Base-by-base conservation (phyloP, 257 asterid species). In the Lycium barbarum region DNA sequence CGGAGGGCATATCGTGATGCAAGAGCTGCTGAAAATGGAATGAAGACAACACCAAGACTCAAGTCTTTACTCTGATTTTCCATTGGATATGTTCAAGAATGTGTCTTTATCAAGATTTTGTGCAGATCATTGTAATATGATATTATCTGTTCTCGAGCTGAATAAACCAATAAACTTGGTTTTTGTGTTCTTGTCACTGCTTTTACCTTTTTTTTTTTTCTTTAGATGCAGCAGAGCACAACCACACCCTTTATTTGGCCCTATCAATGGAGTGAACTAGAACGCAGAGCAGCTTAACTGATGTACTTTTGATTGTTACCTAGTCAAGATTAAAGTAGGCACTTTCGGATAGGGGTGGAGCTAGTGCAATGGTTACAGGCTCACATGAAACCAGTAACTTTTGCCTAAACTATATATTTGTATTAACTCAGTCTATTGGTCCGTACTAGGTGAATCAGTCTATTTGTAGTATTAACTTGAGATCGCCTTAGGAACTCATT, bases 21-120 rank as follows among this genome's bases (percentile, higher is more conserved):
- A 70, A 18, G 90, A 85, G 84, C 93, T 83, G 89, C 89, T 67
- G 85, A 90, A 88, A 86, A 79, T 57, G 76, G 95, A 90, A 88
- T 87, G 87, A 87, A 67, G 20, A 49, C 6, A 38, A 14, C 54
- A 10, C 20, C 8, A 22, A 6, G 20, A 43, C 54, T 13, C 10
- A 10, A 9, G 45, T 5, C 38, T 12, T 43, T 11, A 55, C 53
- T 17, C 57, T 36, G 11, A 65, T 53, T 15, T 59, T 68, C 40
- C 26, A 55, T 58, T 58, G 11, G 17, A 35, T 84, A 26, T 84
- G 83, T 73, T 83, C 79, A 57, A 14, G 26, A 9, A 35, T 81
- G 80, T 68, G 81, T 80, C 47, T 84, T 72, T 72, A 15, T 49
- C 10, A 47, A 51, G 11, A 22, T 62, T 18, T 62, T 76, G 61